Conservation (phyloP, 1,139 yeast species). For the Hanseniaspora gamundiae region DNA sequence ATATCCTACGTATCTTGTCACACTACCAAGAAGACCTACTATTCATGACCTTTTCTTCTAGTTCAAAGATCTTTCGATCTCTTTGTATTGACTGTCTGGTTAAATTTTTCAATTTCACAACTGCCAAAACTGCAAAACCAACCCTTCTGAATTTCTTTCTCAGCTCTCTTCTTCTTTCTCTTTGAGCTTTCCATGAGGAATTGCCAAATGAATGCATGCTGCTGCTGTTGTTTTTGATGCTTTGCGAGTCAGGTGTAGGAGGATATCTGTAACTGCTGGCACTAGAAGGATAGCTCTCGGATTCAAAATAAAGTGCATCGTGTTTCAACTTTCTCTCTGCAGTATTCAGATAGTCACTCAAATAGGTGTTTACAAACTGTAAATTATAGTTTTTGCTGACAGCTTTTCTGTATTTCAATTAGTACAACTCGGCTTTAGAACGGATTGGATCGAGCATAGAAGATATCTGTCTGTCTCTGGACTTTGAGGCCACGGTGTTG, state of each 20-base stretch:
- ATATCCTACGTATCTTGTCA: too few species aligned
- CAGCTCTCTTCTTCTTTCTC: background rate
- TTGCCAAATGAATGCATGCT: background rate
- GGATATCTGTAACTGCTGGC: background rate
- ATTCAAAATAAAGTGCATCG: constrained; percentile 19
- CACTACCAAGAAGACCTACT: too few species aligned
- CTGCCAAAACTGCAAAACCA: constrained; percentile 20
- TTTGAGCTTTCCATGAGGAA: background rate
- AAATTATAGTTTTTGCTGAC: constrained; percentile 22
- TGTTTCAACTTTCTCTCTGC: constrained; percentile 20
- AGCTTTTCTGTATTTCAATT: constrained; percentile 22
- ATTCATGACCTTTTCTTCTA: background rate
- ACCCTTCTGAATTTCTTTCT: constrained; percentile 17
- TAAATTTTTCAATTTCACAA: constrained; percentile 19
- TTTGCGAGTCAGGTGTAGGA: background rate
- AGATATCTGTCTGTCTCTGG: constrained; percentile 11
- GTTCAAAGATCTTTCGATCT: background rate
- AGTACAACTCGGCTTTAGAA: constrained; percentile 14
- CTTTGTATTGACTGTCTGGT: constrained; percentile 7
- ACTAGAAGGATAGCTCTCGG: constrained; percentile 9
- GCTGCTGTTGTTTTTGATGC: background rate
- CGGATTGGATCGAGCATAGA: background rate
- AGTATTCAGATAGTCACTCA: constrained; percentile 22
- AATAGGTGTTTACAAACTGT: constrained; percentile 20
- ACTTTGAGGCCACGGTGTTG: constrained; percentile 2